Evolutionary conservation across 306 rosid genomes (phyloP).

Genomic region (Comarum palustre): DNA sequence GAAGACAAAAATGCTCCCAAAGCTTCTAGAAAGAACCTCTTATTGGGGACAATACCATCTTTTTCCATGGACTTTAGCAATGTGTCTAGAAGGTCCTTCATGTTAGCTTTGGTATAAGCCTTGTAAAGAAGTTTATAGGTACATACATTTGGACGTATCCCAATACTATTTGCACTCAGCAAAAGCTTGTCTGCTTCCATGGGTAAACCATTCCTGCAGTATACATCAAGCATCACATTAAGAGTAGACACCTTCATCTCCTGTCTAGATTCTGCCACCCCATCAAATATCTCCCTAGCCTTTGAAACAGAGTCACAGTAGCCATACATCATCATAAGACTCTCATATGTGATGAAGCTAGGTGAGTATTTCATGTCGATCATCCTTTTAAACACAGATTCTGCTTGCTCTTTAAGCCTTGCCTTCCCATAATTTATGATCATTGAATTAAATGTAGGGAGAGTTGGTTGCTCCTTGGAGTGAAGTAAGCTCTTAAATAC

Average conservation of each 20-base stretch:
- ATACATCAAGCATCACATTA: constrained; percentile 87
- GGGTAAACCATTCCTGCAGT: constrained; percentile 82
- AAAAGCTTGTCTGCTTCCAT: constrained; percentile 74
- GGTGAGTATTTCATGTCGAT: constrained; percentile 66
- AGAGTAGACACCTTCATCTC: constrained; percentile 67
- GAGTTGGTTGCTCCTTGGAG: constrained; percentile 75
- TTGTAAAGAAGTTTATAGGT: constrained; percentile 88
- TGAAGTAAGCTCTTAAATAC: constrained; percentile 74
- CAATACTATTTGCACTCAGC: constrained; percentile 42
- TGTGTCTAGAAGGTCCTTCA: constrained; percentile 64
- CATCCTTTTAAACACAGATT: constrained; percentile 53
- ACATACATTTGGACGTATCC: constrained; percentile 50
- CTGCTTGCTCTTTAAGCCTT: constrained; percentile 65
- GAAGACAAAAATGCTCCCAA: constrained; percentile 65
- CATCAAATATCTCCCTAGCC: constrained; percentile 71
- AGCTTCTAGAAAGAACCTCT: constrained; percentile 82
- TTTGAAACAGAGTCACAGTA: constrained; percentile 66
- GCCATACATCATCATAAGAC: constrained; percentile 77
- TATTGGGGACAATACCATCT: constrained; percentile 84
- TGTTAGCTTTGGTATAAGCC: constrained; percentile 78
- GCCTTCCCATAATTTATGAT: constrained; percentile 92
- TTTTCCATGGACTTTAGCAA: constrained; percentile 72
- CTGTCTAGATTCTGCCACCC: constrained; percentile 51
- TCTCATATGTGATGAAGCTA: constrained; percentile 75
- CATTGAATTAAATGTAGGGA: constrained; percentile 91